Evolutionary conservation across 1,139 yeast genomes (phyloP), one percentile per base, ranked within the genome.

Genomic region (Meyerozyma carpophila): DNA sequence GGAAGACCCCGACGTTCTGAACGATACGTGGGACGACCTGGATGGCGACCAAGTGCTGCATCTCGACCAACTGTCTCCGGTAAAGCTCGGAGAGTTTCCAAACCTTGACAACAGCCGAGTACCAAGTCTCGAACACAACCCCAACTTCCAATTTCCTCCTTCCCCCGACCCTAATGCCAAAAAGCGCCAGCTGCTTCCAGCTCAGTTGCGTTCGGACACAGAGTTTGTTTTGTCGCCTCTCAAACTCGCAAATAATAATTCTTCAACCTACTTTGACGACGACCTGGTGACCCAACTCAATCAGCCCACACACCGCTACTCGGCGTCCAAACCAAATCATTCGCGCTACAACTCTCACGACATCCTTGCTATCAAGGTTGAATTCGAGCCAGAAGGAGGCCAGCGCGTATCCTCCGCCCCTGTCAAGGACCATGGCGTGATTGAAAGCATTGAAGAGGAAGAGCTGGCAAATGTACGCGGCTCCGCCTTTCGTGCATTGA

Each of bases 161-260:
- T 45, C 50, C 1, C 67, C 67, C 3, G 52, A 49, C 37, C 50
- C 60, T 2, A 62, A 57, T 40, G 52, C 53, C 9, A 46, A 46
- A 40, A 62, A 66, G 43, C 50, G 73, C 32, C 70, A 60, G 49
- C 69, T 75, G 8, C 56, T 72, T 41, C 77, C 77, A 3, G 54
- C 59, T 4, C 57, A 59, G 39, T 50, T 65, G 40, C 61, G 59
- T 41, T 44, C 57, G 14, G 47, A 46, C 34, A 43, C 51, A 14
- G 71, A 68, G n/a, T 73, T 73, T 54, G 66, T 72, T 27, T 61
- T 71, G 41, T 70, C 75, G 14, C 78, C 78, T 8, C 63, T 73
- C 44, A 73, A 73, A 47, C 56, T 73, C 42, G 64, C 63, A 2
- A 34, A 18, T 25, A 50, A 51, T 25, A 50, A 51, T 18, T 45